phyloP scores from a whole-genome alignment of 169 alveolate genomes.

The Perkinsus chesapeaki region DNA sequence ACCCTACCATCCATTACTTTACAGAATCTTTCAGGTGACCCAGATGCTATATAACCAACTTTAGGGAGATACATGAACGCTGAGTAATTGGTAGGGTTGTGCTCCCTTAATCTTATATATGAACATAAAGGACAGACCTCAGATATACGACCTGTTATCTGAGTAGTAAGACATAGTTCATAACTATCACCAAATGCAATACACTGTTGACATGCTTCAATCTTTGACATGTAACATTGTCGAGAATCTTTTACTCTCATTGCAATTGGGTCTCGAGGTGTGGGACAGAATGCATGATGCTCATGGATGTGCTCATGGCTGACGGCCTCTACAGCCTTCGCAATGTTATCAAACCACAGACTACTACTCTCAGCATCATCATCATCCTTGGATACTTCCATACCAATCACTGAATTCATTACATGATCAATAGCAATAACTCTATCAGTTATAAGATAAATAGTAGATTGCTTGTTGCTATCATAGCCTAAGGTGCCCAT shows the following conservation, averaged over 20 bases:
- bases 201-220: not conserved
- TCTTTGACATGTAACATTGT: not conserved
- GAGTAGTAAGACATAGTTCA: conserved; percentile 6
- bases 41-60: not conserved
- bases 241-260: not conserved
- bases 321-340: not conserved
- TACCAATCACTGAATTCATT: not conserved
- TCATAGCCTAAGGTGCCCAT: not conserved
- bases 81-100: not conserved
- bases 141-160: not conserved
- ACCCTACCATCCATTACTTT: conserved; percentile 27
- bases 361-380: not conserved
- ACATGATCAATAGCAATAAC: not conserved
- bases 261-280: not conserved
- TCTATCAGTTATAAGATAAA: not conserved
- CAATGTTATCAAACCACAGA: not conserved
- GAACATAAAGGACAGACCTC: not conserved
- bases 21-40: conserved; percentile 39
- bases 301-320: not conserved
- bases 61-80: not conserved
- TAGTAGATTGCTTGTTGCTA: not conserved
- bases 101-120: not conserved
- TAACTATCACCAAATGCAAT: not conserved
- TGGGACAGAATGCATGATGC: not conserved
- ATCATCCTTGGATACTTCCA: not conserved